Percentiles rank a stretch among this genome's conserved stretches.
phyloP scores from a whole-genome alignment of 306 rosid genomes.

The Prunus salicina region DNA sequence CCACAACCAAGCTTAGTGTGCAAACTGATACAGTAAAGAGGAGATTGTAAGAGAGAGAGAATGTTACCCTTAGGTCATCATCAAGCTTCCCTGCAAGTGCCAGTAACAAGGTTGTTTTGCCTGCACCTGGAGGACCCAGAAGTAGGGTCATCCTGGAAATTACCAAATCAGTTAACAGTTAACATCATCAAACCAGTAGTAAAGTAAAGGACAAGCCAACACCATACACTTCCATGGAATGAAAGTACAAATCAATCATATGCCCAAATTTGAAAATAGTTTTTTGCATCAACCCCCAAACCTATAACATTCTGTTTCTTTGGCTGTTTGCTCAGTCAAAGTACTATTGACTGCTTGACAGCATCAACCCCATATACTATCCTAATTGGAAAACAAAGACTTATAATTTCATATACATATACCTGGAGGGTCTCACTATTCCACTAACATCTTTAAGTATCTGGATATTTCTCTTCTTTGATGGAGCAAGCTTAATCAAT shows the following conservation, averaged over 20 bases:
- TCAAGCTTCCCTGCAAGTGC: slow-evolving; percentile 79
- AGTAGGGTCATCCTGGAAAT: slow-evolving; percentile 66
- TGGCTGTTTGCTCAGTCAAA: too few relatives aligned
- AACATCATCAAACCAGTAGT: neutral
- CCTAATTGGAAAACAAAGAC: too few relatives aligned
- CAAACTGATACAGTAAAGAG: neutral
- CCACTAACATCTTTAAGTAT: slow-evolving; percentile 76
- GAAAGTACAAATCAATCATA: neutral
- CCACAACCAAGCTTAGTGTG: neutral
- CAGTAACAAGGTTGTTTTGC: slow-evolving; percentile 72
- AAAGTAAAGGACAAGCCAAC: too few relatives aligned
- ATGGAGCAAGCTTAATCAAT: slow-evolving; percentile 47
- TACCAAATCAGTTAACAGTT: neutral
- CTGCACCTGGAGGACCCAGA: slow-evolving; percentile 85
- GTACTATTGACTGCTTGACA: too few relatives aligned
- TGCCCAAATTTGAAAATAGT: neutral
- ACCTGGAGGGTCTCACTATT: slow-evolving; percentile 68
- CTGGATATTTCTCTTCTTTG: slow-evolving; percentile 57
- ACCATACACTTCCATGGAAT: neutral
- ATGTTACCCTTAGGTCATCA: slow-evolving; percentile 49
- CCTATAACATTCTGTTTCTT: too few relatives aligned
- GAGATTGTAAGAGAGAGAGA: neutral
- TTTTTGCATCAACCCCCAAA: neutral
- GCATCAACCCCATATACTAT: neutral
- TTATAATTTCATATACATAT: slow-evolving; percentile 7